Conservation (phyloP, 2,329 filamentous ascomycete species). For the Sporothrix euskadiensis region DNA sequence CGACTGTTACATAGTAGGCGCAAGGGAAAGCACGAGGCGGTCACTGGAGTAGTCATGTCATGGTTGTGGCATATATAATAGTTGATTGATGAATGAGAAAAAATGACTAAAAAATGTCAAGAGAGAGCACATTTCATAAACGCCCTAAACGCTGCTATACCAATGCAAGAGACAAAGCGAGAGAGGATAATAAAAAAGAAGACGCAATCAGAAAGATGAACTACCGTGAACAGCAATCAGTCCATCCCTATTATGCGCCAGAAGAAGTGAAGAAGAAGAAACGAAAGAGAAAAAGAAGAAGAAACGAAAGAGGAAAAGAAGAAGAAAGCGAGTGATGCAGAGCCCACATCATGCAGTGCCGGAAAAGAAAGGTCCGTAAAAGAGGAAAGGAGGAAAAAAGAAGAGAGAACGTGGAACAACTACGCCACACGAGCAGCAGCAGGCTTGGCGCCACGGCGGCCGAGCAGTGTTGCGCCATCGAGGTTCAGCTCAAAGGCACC, state of each 20-base stretch:
- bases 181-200: neutral
- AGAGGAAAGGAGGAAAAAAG: neutral
- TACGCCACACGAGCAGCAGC: slow-evolving; percentile 48
- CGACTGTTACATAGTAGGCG: neutral
- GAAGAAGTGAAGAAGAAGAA: neutral
- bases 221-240: neutral
- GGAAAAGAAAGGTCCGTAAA: neutral
- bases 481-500: slow-evolving; percentile 90
- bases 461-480: slow-evolving; percentile 85
- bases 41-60: neutral
- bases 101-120: neutral
- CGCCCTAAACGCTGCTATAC: slow-evolving; percentile 15
- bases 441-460: slow-evolving; percentile 63
- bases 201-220: neutral
- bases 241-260: slow-evolving; percentile 1
- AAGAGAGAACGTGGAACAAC: neutral
- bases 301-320: neutral
- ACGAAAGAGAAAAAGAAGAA: neutral
- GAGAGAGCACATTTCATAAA: neutral
- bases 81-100: neutral
- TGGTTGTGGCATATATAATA: neutral
- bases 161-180: slow-evolving; percentile 7
- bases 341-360: neutral
- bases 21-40: neutral
- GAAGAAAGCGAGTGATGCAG: neutral